Evolutionary conservation across 1,284 basidiomycete species (phyloP).

Genomic region (Agaricales sp.): DNA sequence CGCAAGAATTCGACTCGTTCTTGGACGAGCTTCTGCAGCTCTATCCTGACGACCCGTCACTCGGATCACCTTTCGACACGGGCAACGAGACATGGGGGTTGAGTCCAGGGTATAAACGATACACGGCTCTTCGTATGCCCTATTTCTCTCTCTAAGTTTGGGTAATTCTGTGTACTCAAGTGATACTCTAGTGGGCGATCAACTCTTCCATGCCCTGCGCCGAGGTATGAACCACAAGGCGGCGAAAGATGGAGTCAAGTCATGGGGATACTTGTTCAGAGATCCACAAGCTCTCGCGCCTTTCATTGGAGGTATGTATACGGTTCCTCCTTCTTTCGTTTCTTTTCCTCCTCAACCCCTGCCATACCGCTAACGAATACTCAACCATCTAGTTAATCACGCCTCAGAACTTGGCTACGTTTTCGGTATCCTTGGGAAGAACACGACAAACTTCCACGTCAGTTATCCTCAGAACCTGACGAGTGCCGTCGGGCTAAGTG

Average conservation of each 20-base stretch:
- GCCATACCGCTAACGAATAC: neutral
- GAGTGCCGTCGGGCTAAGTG: slow-evolving; percentile 11
- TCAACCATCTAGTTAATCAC: slow-evolving; percentile 15
- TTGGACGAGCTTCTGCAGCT: slow-evolving; percentile 13
- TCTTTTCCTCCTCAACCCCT: neutral
- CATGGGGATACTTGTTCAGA: slow-evolving; percentile 11
- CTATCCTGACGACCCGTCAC: slow-evolving; percentile 19
- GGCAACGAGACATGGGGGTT: slow-evolving; percentile 21
- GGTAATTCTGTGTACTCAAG: neutral
- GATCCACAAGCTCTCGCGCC: slow-evolving; percentile 7
- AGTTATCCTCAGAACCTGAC: neutral
- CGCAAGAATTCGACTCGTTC: neutral
- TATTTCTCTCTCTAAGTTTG: neutral
- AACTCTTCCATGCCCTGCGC: slow-evolving; percentile 16
- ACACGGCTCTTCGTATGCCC: slow-evolving; percentile 14
- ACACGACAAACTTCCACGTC: slow-evolving; percentile 1
- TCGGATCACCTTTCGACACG: slow-evolving; percentile 21
- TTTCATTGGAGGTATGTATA: slow-evolving; percentile 8
- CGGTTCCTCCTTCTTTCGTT: neutral
- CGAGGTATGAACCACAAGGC: slow-evolving; percentile 14
- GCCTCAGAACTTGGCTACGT: slow-evolving; percentile 18
- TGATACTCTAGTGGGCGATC: slow-evolving; percentile 13
- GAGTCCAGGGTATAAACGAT: slow-evolving; percentile 17
- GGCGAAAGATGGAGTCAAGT: slow-evolving; percentile 13
- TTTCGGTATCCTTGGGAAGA: slow-evolving; percentile 10